Evolutionary conservation across 2,329 filamentous ascomycete genomes (phyloP).

Genomic region (Decorospora gaudefroyi): DNA sequence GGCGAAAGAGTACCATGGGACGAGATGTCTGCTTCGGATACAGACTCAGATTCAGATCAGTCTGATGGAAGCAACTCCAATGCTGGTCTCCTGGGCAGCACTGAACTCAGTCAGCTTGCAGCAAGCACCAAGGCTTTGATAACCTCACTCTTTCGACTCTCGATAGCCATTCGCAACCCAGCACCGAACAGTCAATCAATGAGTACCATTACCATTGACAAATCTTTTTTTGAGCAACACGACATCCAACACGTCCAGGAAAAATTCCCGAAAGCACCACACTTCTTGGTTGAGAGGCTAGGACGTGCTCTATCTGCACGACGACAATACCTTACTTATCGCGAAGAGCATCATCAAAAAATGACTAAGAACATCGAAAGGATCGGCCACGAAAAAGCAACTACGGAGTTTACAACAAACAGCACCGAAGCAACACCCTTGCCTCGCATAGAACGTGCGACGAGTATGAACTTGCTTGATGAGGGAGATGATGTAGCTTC

Average conservation of each 20-base stretch:
- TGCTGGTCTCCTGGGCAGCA: constrained; percentile 5
- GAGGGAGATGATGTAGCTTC: too few relatives aligned
- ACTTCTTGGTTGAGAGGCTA: constrained; percentile 29
- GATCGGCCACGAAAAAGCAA: constrained; percentile 15
- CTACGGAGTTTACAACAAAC: not conserved
- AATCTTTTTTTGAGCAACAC: constrained; percentile 27
- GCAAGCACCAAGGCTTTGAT: constrained; percentile 32
- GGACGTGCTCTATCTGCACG: constrained; percentile 37
- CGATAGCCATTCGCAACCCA: constrained; percentile 38
- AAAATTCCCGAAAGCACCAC: constrained; percentile 30
- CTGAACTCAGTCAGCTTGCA: constrained; percentile 28
- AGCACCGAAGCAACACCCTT: not conserved
- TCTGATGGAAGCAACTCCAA: constrained; percentile 11
- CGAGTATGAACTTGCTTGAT: too few relatives aligned
- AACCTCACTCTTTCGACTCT: constrained; percentile 39
- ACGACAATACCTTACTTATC: constrained; percentile 39
- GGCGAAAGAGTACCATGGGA: constrained; percentile 25
- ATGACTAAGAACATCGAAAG: too few relatives aligned
- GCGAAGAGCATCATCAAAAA: constrained; percentile 38
- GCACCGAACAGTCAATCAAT: constrained; percentile 37
- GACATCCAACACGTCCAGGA: constrained; percentile 33
- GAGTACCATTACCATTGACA: constrained; percentile 23
- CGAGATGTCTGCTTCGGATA: constrained; percentile 21
- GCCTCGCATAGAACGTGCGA: constrained; percentile 9
- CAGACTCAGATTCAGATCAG: too few relatives aligned